Conservation (phyloP, 495 filamentous ascomycete genomes). For the Mytilinidion resinicola region DNA sequence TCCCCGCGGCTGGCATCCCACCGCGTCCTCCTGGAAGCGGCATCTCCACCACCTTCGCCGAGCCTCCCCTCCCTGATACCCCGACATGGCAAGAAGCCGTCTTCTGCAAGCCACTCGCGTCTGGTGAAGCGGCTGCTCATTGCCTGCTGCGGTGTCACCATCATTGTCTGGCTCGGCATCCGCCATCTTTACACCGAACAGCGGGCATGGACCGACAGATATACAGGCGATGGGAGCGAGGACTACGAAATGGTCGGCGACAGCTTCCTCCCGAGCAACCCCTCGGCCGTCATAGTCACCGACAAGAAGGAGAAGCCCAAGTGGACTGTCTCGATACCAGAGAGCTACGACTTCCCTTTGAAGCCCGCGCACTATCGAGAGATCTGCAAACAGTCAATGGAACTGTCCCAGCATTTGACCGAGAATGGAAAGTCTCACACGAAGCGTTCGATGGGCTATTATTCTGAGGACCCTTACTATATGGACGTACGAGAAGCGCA, state of each 20-base stretch:
- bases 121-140: slow-evolving; percentile 29
- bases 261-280: slow-evolving; percentile 46
- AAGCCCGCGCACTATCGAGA: slow-evolving; percentile 50
- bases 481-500: slow-evolving; percentile 62
- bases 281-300: slow-evolving; percentile 53
- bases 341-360: slow-evolving; percentile 52
- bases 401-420: slow-evolving; percentile 46
- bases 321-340: slow-evolving; percentile 68
- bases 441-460: slow-evolving; percentile 48
- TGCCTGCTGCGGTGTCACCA: slow-evolving; percentile 12
- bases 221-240: slow-evolving; percentile 6
- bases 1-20: slow-evolving; percentile 55
- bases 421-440: slow-evolving; percentile 26
- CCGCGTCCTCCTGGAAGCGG: slow-evolving; percentile 42
- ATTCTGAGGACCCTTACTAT: slow-evolving; percentile 55
- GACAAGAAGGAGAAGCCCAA: slow-evolving; percentile 50
- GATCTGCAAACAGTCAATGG: slow-evolving; percentile 53
- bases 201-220: not conserved
- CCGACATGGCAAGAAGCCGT: slow-evolving; percentile 48
- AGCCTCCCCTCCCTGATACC: slow-evolving; percentile 59
- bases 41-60: slow-evolving; percentile 57
- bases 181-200: slow-evolving; percentile 17
- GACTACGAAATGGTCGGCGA: slow-evolving; percentile 49
- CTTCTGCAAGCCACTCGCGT: slow-evolving; percentile 42
- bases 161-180: slow-evolving; percentile 21